Evolutionary conservation across 345 rosid species (phyloP).

Genomic region (Conringia planisiliqua): DNA sequence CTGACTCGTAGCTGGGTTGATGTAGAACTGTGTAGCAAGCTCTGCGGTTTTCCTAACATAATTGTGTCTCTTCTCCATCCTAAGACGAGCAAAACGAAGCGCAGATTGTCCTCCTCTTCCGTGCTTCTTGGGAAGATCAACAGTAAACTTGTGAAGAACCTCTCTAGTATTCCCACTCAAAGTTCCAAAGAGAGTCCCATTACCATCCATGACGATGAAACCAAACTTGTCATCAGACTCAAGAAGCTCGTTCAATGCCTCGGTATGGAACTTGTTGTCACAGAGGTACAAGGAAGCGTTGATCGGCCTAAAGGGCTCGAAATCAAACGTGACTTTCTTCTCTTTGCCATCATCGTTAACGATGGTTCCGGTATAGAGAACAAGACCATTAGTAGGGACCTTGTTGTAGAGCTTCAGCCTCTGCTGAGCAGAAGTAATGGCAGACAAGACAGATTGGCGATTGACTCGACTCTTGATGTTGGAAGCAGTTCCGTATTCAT

Average conservation of each 20-base stretch:
- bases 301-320: slow-evolving; percentile 91
- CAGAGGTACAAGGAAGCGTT: slow-evolving; percentile 86
- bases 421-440: slow-evolving; percentile 95
- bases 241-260: slow-evolving; percentile 75
- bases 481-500: slow-evolving; percentile 92
- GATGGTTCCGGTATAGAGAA: slow-evolving; percentile 82
- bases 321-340: slow-evolving; percentile 90
- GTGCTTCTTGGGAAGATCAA: slow-evolving; percentile 90
- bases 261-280: slow-evolving; percentile 89
- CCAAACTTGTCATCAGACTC: slow-evolving; percentile 95
- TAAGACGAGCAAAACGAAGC: slow-evolving; percentile 90
- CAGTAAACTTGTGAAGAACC: slow-evolving; percentile 85
- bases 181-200: slow-evolving; percentile 87
- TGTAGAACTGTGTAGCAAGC: slow-evolving; percentile 86
- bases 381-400: slow-evolving; percentile 88
- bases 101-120: slow-evolving; percentile 98
- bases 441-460: slow-evolving; percentile 85
- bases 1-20: slow-evolving; percentile 89
- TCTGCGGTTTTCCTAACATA: slow-evolving; percentile 95
- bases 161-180: slow-evolving; percentile 90
- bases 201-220: slow-evolving; percentile 90
- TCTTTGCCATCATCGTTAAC: slow-evolving; percentile 87
- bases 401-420: slow-evolving; percentile 85
- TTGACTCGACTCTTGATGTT: slow-evolving; percentile 93
- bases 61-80: slow-evolving; percentile 94